Percentiles rank a stretch among this genome's conserved stretches.
These are phyloP conservation scores for Nevesoporus exiguus DNA, from an alignment of 768 basidiomycete genomes.

Conservation along the genomic window DNA sequence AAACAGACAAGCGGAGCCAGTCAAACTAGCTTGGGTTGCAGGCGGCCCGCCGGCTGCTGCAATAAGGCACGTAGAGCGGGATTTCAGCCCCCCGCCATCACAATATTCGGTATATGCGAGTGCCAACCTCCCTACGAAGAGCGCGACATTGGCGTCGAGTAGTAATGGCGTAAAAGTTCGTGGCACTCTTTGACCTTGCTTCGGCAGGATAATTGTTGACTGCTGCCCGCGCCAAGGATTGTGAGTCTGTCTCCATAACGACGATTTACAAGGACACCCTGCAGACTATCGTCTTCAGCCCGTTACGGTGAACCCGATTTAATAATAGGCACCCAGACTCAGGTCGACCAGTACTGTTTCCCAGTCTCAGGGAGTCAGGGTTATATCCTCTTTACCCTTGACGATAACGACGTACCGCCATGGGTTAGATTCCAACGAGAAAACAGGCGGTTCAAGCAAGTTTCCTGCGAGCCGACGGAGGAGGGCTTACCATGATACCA, in stretches of 20 bases:
- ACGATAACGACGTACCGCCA: background rate
- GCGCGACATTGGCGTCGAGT: background rate
- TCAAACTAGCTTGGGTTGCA: background rate
- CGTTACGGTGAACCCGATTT: background rate
- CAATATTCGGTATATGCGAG: background rate
- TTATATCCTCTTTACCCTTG: background rate
- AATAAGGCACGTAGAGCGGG: no score
- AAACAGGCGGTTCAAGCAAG: no score
- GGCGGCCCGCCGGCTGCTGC: no score
- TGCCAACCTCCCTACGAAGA: background rate
- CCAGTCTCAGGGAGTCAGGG: background rate
- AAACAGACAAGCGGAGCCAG: background rate
- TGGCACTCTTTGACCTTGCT: background rate
- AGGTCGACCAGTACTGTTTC: background rate
- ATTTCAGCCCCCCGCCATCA: background rate
- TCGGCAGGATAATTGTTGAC: background rate
- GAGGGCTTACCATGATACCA: no score
- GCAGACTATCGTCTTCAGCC: background rate
- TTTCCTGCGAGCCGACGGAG: background rate
- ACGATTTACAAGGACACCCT: background rate
- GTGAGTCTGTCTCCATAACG: background rate
- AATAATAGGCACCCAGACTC: no score
- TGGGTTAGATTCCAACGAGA: background rate
- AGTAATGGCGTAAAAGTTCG: background rate
- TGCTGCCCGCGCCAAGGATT: background rate